Conservation (phyloP, 2,329 filamentous ascomycete species). For the Claviceps pazoutovae region DNA sequence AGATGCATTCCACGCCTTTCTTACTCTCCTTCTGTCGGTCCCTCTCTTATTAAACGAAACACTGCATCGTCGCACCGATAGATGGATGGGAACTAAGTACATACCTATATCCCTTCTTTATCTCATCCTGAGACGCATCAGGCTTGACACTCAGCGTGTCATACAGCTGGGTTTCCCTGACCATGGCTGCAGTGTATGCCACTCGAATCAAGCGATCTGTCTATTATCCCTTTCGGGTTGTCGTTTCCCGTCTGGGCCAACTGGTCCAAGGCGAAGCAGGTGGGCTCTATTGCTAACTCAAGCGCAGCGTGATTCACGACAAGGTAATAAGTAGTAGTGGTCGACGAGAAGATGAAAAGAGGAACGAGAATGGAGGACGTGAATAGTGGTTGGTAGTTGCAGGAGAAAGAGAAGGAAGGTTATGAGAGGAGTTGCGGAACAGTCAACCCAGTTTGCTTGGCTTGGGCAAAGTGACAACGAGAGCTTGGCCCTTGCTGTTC, state of each 20-base stretch:
- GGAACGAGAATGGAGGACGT: no score
- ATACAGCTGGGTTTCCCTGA: constrained; percentile 91
- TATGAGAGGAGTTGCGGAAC: no score
- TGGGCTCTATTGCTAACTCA: no score
- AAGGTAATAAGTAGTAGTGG: no score
- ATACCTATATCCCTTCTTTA: constrained; percentile 91
- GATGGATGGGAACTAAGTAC: background rate
- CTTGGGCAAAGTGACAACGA: background rate
- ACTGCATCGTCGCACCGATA: background rate
- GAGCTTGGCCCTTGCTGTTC: no score
- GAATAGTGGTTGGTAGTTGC: no score
- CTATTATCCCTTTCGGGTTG: background rate
- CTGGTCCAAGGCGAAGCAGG: background rate
- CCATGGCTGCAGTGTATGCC: constrained; percentile 45
- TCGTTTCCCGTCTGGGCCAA: background rate
- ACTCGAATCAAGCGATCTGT: background rate
- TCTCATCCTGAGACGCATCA: constrained; percentile 75
- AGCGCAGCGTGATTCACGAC: no score
- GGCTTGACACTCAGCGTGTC: constrained; percentile 70
- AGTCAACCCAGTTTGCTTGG: background rate
- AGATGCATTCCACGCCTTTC: no score
- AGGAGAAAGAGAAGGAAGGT: no score
- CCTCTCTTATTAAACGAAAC: background rate
- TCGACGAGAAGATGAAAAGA: no score
- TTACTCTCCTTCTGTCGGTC: no score